Evolutionary conservation across 768 basidiomycete species (phyloP), one percentile per base, ranked within the genome.

Genomic region (Tubosaeta sp.): DNA sequence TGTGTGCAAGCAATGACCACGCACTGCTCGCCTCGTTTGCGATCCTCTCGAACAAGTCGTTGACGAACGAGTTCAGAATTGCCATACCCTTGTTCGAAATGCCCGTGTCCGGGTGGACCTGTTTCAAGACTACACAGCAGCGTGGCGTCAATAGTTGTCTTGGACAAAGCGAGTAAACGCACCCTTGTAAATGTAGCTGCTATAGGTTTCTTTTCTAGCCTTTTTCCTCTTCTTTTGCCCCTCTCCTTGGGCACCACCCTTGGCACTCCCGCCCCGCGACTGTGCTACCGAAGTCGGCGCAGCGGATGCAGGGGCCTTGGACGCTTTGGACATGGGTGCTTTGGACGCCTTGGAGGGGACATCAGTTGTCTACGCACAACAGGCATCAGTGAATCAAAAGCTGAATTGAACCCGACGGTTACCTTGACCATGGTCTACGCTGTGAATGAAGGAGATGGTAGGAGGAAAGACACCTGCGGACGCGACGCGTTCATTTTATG

Each of bases 51-150:
- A 82, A 82, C 67, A 82, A 73, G 60, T 81, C 80, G 56, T 81
- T 82, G 51, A 82, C 81, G 58, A 82, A 82, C 47, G 80, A 82
- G 73, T 82, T 78, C 49, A 80, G 68, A 58, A 82, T 72, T 46
- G 73, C 70, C 78, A 81, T 79, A 22, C 75, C 77, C 69, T 82
- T 83, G 76, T 80, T 84, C 54, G 83, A 84, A 71, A 85, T 83
- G 70, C 83, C 83, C 53, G 82, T 84, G 64, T 84, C 84, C 46
- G 84, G 84, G 74, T 85, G 84, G 55, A 86, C 84, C 71, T 86
- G 84, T 72, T 77, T 84, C 63, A 85, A 71, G 59, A 84, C 84
- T 77, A 41, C 16, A 25, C 6, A 44, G 41, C 25, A 43, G 30
- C 29, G 6, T 3, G 3, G 16, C 10, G 22, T 16, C 46, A 30